Evolutionary conservation across 108 stramenopile genomes (phyloP).

Genomic region (Conticribra guillardii): DNA sequence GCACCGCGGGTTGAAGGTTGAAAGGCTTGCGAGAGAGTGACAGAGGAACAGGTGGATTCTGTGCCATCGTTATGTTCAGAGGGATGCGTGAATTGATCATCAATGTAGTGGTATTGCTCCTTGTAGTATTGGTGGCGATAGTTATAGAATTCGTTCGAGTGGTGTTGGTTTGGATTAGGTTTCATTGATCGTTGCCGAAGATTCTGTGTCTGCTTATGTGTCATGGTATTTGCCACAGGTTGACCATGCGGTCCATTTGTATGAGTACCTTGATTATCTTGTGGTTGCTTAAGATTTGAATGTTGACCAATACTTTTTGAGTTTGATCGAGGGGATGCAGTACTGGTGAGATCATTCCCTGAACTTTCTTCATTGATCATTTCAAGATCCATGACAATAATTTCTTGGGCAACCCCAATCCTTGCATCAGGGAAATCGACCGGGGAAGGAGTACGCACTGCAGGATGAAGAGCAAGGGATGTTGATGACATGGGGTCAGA

Average conservation of each 20-base stretch:
- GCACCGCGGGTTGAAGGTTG: conserved; percentile 10
- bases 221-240: not conserved
- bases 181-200: not conserved
- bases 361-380: conserved; percentile 37
- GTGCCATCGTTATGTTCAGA: conserved; percentile 14
- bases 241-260: too few species aligned
- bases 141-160: conserved; percentile 20
- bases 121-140: conserved; percentile 44
- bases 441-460: not conserved
- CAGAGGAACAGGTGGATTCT: conserved; percentile 47
- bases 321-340: too few species aligned
- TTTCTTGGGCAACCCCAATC: not conserved
- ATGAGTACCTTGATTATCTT: not conserved
- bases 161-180: not conserved
- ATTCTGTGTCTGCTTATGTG: not conserved
- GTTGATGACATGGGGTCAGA: conserved; percentile 1
- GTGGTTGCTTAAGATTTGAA: not conserved
- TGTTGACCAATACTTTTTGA: too few species aligned
- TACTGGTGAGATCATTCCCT: conserved; percentile 6
- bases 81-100: conserved; percentile 7
- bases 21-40: conserved; percentile 48
- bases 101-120: conserved; percentile 44
- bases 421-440: not conserved
- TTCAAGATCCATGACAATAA: conserved; percentile 36
- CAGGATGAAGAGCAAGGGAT: not conserved